Evolutionary conservation across 306 rosid species (phyloP).

Genomic region (Pyrus pyrifolia): DNA sequence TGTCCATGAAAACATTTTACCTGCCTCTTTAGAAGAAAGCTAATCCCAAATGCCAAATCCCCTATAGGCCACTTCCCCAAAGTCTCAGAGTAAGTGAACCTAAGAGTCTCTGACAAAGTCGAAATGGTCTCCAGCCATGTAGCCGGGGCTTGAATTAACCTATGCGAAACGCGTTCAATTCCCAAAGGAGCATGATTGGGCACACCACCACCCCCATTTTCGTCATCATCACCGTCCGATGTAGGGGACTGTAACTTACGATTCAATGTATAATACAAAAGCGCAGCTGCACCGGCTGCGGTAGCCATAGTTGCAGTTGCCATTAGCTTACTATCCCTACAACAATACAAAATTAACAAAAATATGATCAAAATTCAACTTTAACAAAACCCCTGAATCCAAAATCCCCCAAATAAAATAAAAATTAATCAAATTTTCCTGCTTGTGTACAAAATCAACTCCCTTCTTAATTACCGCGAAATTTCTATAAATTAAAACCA

Average conservation of each 20-base stretch:
- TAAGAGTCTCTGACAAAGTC: conserved; percentile 78
- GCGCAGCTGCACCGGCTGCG: conserved; percentile 97
- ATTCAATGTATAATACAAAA: conserved; percentile 76
- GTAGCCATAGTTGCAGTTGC: conserved; percentile 99
- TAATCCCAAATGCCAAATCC: conserved; percentile 94
- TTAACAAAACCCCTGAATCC: neutral
- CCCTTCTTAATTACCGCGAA: neutral
- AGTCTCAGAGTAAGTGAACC: conserved; percentile 95
- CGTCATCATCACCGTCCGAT: conserved; percentile 39
- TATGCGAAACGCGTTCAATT: conserved; percentile 58
- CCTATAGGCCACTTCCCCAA: conserved; percentile 98
- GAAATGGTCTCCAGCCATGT: conserved; percentile 94
- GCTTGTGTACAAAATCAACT: neutral
- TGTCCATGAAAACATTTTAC: conserved; percentile 18
- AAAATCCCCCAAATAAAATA: neutral
- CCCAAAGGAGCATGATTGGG: conserved; percentile 35
- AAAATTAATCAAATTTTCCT: no score
- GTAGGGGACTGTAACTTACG: conserved; percentile 41
- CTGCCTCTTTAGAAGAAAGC: conserved; percentile 87
- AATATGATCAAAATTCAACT: neutral
- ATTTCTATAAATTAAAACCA: neutral
- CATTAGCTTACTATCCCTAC: conserved; percentile 50
- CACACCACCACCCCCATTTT: conserved; percentile 16
- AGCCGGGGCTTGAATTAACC: conserved; percentile 85
- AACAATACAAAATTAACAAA: neutral